A percentile compares a stretch with the other conserved stretches of the same genome.
These are phyloP conservation scores for Xylaria hypoxylon DNA, from an alignment of 2,329 filamentous ascomycete species.

Conservation along the genomic window DNA sequence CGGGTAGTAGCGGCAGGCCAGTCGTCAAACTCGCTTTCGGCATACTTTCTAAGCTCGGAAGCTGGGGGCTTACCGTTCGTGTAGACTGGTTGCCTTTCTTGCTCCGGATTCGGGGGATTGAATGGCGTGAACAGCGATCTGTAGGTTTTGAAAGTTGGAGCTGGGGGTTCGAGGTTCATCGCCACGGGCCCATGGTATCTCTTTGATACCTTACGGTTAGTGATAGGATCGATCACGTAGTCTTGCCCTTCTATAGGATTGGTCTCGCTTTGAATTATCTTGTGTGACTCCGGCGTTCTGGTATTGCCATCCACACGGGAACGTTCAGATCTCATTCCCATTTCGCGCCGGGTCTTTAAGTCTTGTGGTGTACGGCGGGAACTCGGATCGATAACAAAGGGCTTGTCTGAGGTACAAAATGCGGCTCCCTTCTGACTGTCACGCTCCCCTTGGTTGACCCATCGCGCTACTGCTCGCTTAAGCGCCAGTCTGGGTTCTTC, in stretches of 20 bases:
- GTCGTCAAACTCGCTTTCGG: conserved; percentile 50
- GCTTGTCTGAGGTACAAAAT: conserved; percentile 11
- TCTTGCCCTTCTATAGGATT: conserved; percentile 43
- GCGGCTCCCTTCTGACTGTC: conserved; percentile 55
- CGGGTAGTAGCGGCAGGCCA: conserved; percentile 39
- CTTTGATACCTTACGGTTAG: conserved; percentile 63
- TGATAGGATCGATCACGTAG: conserved; percentile 68
- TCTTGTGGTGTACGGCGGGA: conserved; percentile 26
- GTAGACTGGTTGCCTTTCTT: conserved; percentile 45
- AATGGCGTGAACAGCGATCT: conserved; percentile 52
- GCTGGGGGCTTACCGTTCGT: conserved; percentile 52
- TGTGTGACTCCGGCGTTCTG: conserved; percentile 4
- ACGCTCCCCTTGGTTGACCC: conserved; percentile 52
- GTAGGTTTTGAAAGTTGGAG: conserved; percentile 52
- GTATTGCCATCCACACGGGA: not conserved
- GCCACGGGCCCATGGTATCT: conserved; percentile 35
- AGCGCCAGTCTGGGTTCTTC: conserved; percentile 53
- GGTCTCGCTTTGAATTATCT: conserved; percentile 13
- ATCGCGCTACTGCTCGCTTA: conserved; percentile 58
- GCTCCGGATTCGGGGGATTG: conserved; percentile 38
- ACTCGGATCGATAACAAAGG: conserved; percentile 22
- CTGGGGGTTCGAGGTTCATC: conserved; percentile 42
- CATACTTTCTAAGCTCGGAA: conserved; percentile 53
- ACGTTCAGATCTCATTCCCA: conserved; percentile 1
- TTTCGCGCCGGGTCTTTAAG: conserved; percentile 1